Conservation (phyloP, 805 yeast genomes). For the Cyberlindnera lachancei region DNA sequence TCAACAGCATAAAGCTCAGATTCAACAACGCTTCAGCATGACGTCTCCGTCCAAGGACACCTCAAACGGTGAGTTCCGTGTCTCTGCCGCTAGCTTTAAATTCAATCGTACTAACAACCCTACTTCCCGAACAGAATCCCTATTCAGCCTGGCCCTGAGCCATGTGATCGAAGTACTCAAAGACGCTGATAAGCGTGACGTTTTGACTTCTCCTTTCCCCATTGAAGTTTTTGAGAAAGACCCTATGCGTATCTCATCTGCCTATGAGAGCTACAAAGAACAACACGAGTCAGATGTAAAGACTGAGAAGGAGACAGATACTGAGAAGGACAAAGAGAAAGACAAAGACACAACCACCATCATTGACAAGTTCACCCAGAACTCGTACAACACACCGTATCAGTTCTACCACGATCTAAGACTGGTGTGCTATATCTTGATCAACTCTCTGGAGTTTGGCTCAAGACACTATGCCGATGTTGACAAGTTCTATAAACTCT, state of each 20-base stretch:
- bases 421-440: slow-evolving; percentile 41
- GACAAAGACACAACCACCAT: slow-evolving; percentile 31
- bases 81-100: too few relatives aligned
- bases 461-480: slow-evolving; percentile 40
- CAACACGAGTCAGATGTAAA: not conserved
- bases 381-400: slow-evolving; percentile 39
- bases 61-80: slow-evolving; percentile 4
- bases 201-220: slow-evolving; percentile 15
- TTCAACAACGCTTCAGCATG: too few relatives aligned
- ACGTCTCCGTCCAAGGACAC: too few relatives aligned
- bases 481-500: slow-evolving; percentile 56
- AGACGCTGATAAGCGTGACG: slow-evolving; percentile 12
- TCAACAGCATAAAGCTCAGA: too few relatives aligned
- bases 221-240: slow-evolving; percentile 11
- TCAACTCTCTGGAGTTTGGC: slow-evolving; percentile 43
- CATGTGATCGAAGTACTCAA: slow-evolving; percentile 1
- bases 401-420: slow-evolving; percentile 61
- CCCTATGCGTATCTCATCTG: slow-evolving; percentile 11
- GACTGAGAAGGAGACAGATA: not conserved
- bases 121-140: too few relatives aligned
- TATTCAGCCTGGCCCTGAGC: slow-evolving; percentile 6
- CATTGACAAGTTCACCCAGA: slow-evolving; percentile 29
- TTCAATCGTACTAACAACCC: too few relatives aligned
- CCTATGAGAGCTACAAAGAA: slow-evolving; percentile 4
- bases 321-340: not conserved